Conservation (phyloP, 2,329 filamentous ascomycete genomes). For the Shiraia sp. region DNA sequence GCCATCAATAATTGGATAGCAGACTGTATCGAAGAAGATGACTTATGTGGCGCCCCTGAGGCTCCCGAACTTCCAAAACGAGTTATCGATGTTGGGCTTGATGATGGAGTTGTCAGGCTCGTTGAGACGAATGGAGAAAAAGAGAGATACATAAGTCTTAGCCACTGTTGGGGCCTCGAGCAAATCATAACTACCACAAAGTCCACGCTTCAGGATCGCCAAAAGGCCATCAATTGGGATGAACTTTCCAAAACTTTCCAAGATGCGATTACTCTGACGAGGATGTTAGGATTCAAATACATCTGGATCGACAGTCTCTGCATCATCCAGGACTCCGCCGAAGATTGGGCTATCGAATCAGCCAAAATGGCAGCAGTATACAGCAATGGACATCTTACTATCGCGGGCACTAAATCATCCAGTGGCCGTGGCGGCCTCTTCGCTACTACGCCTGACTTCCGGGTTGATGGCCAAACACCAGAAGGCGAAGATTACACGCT, state of each 20-base stretch:
- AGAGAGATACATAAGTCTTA: slow-evolving; percentile 13
- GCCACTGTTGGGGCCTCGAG: slow-evolving; percentile 15
- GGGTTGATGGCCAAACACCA: not conserved
- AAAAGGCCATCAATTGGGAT: not conserved
- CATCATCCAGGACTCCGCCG: slow-evolving; percentile 11
- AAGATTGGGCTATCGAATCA: slow-evolving; percentile 7
- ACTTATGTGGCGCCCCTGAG: not conserved
- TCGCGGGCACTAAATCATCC: slow-evolving; percentile 4
- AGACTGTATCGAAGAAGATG: slow-evolving; percentile 1
- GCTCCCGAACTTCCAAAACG: slow-evolving; percentile 5
- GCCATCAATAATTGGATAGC: slow-evolving; percentile 1
- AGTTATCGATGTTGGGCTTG: slow-evolving; percentile 10
- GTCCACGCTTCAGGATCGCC: slow-evolving; percentile 1
- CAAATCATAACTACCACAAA: slow-evolving; percentile 9
- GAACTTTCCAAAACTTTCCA: slow-evolving; percentile 1
- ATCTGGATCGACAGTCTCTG: slow-evolving; percentile 28
- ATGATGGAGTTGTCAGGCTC: slow-evolving; percentile 1
- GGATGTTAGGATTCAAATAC: slow-evolving; percentile 17
- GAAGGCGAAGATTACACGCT: slow-evolving; percentile 1
- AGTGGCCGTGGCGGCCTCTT: not conserved
- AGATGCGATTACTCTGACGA: slow-evolving; percentile 5
- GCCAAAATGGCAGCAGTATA: slow-evolving; percentile 7
- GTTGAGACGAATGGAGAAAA: slow-evolving; percentile 4
- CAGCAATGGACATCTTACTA: slow-evolving; percentile 1
- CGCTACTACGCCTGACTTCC: not conserved